phyloP scores from a whole-genome alignment of 1,284 basidiomycete species.

The Cerrena zonata region DNA sequence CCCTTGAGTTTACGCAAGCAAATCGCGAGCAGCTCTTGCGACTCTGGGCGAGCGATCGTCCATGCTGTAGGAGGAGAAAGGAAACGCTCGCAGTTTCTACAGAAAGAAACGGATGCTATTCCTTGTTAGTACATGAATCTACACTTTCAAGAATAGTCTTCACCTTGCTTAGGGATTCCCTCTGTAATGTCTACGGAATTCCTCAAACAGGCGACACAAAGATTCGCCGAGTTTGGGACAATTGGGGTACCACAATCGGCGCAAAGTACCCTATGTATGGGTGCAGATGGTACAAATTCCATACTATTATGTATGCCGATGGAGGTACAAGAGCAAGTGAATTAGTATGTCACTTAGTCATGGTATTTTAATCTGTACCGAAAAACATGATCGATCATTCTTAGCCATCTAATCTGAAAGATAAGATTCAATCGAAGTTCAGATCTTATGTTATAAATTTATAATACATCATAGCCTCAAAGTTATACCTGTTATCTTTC shows the following conservation, averaged over 20 bases:
- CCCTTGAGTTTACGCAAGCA: slow-evolving; percentile 94
- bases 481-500: too few species aligned
- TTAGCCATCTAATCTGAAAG: too few species aligned
- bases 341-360: too few species aligned
- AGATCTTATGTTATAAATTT: too few species aligned
- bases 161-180: slow-evolving; percentile 93
- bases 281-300: slow-evolving; percentile 69
- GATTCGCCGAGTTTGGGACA: slow-evolving; percentile 90
- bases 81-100: slow-evolving; percentile 94
- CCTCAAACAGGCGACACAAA: slow-evolving; percentile 87
- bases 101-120: slow-evolving; percentile 84
- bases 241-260: slow-evolving; percentile 87
- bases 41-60: slow-evolving; percentile 85
- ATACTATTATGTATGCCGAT: too few species aligned
- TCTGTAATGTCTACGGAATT: slow-evolving; percentile 97
- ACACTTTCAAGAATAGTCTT: slow-evolving; percentile 12
- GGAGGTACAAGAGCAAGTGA: too few species aligned
- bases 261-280: slow-evolving; percentile 73
- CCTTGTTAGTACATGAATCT: neutral
- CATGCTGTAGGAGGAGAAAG: slow-evolving; percentile 87
- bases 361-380: too few species aligned
- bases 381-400: too few species aligned
- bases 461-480: too few species aligned
- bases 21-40: slow-evolving; percentile 84
- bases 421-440: too few species aligned